Conservation (phyloP, 2,329 filamentous ascomycete genomes). For the Hypoxylon sp. region DNA sequence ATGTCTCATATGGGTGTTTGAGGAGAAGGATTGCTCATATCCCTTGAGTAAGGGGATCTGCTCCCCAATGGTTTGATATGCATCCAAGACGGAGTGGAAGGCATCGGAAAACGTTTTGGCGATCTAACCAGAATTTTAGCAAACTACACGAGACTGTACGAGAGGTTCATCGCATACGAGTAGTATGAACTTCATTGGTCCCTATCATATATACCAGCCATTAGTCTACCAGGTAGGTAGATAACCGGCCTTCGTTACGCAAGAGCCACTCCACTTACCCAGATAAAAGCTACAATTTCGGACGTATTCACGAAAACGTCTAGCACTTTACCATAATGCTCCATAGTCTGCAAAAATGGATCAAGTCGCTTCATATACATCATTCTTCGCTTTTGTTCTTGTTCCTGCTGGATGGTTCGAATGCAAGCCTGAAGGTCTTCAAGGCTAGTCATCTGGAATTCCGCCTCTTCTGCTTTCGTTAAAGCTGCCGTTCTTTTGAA, state of each 20-base stretch:
- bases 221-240: constrained; percentile 2
- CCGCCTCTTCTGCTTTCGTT: constrained; percentile 9
- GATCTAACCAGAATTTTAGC: constrained; percentile 40
- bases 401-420: constrained; percentile 51
- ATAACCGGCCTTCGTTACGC: background rate
- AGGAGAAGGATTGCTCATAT: constrained; percentile 53
- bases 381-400: constrained; percentile 46
- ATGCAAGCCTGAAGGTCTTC: constrained; percentile 45
- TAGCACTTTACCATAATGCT: constrained; percentile 56
- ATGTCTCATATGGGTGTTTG: constrained; percentile 51
- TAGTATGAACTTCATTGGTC: constrained; percentile 58
- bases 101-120: constrained; percentile 53
- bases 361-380: constrained; percentile 52
- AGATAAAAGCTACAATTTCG: constrained; percentile 54
- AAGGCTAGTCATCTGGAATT: constrained; percentile 26
- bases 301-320: constrained; percentile 54
- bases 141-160: background rate
- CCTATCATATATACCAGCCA: constrained; percentile 32
- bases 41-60: constrained; percentile 55
- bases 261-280: constrained; percentile 41
- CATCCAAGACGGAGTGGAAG: constrained; percentile 57
- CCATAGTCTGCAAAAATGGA: constrained; percentile 55
- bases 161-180: constrained; percentile 42
- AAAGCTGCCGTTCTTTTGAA: constrained; percentile 13
- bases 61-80: constrained; percentile 58